Conservation (phyloP, 23 red algal species). For the Gracilaria domingensis region DNA sequence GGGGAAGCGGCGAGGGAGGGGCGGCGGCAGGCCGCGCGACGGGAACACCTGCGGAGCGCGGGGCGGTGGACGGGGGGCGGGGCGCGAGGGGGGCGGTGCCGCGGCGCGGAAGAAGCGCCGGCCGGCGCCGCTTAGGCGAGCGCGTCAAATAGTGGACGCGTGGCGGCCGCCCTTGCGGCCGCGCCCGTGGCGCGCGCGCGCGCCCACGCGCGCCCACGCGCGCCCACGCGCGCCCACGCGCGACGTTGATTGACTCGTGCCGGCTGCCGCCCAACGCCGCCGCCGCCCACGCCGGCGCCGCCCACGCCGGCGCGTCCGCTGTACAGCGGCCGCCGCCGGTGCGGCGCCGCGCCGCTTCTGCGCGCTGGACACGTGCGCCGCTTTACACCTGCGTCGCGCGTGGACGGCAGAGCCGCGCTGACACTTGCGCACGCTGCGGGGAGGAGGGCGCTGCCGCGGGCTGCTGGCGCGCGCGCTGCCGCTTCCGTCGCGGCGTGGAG, state of each 20-base stretch:
- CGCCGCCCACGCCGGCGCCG: too few relatives aligned
- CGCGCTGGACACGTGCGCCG: not conserved
- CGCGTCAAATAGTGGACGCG: constrained; percentile 39
- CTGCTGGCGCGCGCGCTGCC: not conserved
- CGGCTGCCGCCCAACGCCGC: not conserved
- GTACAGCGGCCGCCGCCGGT: too few relatives aligned
- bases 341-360: not conserved
- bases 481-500: not conserved
- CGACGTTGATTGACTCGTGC: constrained; percentile 25
- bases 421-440: not conserved
- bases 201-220: too few relatives aligned
- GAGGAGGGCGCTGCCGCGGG: too few relatives aligned
- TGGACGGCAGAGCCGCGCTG: constrained; percentile 6
- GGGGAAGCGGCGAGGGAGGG: constrained; percentile 12
- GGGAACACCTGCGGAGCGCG: not conserved
- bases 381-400: not conserved
- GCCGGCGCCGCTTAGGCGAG: constrained; percentile 12
- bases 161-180: not conserved
- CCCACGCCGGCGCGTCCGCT: too few relatives aligned
- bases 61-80: not conserved
- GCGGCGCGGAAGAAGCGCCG: not conserved
- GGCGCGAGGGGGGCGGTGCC: not conserved
- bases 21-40: constrained; percentile 1
- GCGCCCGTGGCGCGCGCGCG: too few relatives aligned
- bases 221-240: not conserved